A percentile compares a stretch with the other conserved stretches of the same genome.
Conservation (phyloP, 306 rosid species). For the Trifolium pratense region DNA sequence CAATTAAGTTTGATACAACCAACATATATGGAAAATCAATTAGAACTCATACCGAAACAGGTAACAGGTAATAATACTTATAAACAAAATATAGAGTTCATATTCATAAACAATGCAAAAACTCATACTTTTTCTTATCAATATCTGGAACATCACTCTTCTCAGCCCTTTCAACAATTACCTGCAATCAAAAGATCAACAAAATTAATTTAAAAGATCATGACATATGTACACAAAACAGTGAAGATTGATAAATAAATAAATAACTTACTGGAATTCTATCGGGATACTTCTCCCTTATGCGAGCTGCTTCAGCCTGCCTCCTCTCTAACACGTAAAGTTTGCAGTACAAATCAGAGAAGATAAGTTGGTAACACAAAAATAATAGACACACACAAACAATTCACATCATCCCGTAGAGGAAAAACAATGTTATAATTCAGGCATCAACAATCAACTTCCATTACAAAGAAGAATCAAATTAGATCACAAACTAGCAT, state of each 20-base stretch:
- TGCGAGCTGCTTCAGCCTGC: conserved; percentile 92
- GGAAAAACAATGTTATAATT: not conserved
- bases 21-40: conserved; percentile 7
- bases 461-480: conserved; percentile 1
- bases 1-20: not conserved
- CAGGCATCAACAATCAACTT: not conserved
- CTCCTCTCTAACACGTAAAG: conserved; percentile 67
- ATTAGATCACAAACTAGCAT: conserved; percentile 5
- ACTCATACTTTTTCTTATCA: conserved; percentile 72
- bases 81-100: not conserved
- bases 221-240: not conserved
- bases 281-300: conserved; percentile 90
- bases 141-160: conserved; percentile 85
- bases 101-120: conserved; percentile 20
- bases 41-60: no score
- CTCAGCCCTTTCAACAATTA: conserved; percentile 92
- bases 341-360: conserved; percentile 30
- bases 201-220: conserved; percentile 24
- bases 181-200: conserved; percentile 50
- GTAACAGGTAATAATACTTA: not conserved
- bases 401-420: not conserved
- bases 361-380: not conserved
- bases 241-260: not conserved
- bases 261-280: conserved; percentile 73
- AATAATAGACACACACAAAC: not conserved